Conservation (phyloP, 176 grass and related monocot species). For the Typha latifolia region DNA sequence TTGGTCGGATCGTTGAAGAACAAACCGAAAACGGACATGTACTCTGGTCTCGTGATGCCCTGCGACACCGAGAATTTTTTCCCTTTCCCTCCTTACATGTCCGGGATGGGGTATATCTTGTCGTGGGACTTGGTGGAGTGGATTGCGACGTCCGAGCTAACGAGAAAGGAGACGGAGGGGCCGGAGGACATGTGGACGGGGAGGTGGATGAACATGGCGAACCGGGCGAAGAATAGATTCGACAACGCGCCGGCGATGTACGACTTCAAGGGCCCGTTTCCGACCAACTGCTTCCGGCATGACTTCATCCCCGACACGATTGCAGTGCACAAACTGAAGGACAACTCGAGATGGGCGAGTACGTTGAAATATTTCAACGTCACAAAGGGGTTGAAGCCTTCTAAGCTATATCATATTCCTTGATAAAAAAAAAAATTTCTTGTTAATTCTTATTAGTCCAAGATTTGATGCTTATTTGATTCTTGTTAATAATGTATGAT, state of each 20-base stretch:
- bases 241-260: constrained; percentile 54
- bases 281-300: constrained; percentile 58
- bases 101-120: constrained; percentile 72
- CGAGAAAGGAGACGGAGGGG: constrained; percentile 27
- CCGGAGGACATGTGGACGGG: constrained; percentile 74
- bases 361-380: constrained; percentile 63
- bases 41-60: constrained; percentile 57
- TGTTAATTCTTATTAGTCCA: too few species aligned
- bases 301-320: constrained; percentile 66
- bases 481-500: too few species aligned
- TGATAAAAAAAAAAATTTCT: neutral
- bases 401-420: constrained; percentile 37
- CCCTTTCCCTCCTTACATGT: constrained; percentile 74
- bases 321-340: constrained; percentile 78
- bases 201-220: constrained; percentile 59
- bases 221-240: constrained; percentile 60
- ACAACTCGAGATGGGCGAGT: constrained; percentile 38
- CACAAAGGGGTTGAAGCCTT: constrained; percentile 33
- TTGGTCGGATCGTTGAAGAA: constrained; percentile 29
- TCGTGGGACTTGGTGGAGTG: constrained; percentile 73
- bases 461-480: too few species aligned
- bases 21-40: constrained; percentile 41
- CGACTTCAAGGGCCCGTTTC: constrained; percentile 43
- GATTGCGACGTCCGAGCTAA: constrained; percentile 42
- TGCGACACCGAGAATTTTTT: constrained; percentile 61